Base-by-base conservation (phyloP, 1,139 yeast genomes). In the Lodderomyces theae region DNA sequence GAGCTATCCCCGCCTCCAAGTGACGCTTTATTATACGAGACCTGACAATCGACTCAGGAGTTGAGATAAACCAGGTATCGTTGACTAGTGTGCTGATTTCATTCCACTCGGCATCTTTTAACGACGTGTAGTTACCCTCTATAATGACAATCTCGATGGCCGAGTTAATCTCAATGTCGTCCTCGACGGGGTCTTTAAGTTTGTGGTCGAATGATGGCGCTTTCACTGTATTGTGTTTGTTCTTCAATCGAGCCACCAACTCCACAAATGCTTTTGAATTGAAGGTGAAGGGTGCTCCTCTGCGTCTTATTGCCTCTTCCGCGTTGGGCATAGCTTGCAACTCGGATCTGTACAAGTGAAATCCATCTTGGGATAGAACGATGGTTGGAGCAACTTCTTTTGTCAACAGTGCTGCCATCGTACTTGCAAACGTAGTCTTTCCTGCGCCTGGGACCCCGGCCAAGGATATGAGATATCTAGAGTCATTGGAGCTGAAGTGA, bases 231-330 rank as follows among this genome's bases (percentile, higher is more conserved):
- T 48, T 34, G 59, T 66, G 40, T 5, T 49, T 45, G 31, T 51
- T 49, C 13, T 50, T 56, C 25, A 67, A 47, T 17, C 45, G 42
- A 17, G 49, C 42, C 1, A 70, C 57, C 30, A 60, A 49, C 2
- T 45, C 46, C 13, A 68, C 52, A 45, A 69, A 68, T 13, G 55
- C 57, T 5, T 58, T 53, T 4, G 86, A 74, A 57, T 90, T 89
- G 62, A 89, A 89, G 0, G 97, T 88, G 53, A 74, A 79, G 1
- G 96, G 94, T 0, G 96, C 85, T 0, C 97, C 97, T 39, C 97
- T 72, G 48, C 88, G 66, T 30, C 64, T 59, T 29, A 79, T 63
- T 0, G 95, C 92, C 30, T 64, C 69, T 5, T 56, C 67, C 0
- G 86, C 70, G 50, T 87, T 74, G 3, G 66, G 60, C 57, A 85